Base-by-base conservation (phyloP, 805 yeast species). In the Saccharomycopsis oosterbeekiorum region DNA sequence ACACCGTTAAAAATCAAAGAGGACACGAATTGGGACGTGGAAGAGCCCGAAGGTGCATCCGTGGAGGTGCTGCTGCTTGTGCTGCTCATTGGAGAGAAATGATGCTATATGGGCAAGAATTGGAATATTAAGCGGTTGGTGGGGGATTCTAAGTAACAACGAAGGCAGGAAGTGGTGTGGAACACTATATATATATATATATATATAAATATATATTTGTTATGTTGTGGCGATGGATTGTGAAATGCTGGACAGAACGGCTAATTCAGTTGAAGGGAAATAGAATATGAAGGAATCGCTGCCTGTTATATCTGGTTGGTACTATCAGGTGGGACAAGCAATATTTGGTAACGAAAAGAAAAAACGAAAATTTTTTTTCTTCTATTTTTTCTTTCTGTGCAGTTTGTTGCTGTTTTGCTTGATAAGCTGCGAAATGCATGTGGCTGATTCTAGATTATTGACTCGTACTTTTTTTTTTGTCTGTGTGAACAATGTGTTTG, bases 21-120 rank as follows among this genome's bases (percentile, higher is more conserved):
- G 1, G 93, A 77, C 53, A 92, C 80, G 62, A 93, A 90, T 60
- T 93, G 85, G 61, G 86, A 83, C 1, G 93, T 85, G 3, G 96
- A 90, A 10, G 88, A 74, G n/a, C 61, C 61, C 34, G 2, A 4
- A 24, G 47, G n/a, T 3, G 53, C 26, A 21, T 15, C 26, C 14
- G 34, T 11, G 24, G 17, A 10, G 26, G 26, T 21, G 14, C 12
- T 43, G 51, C 34, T 21, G 34, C 34, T 47, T 2, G 34, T 47
- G 34, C 36, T 47, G n/a, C 53, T 47, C 53, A 47, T 47, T 10
- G n/a, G 6, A 14, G 53, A 24, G 14, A 17, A 11, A 6, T 42
- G 14, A 1, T 6, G 50, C 14, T 29, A 29, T 29, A 29, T 4
- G 50, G 10, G 24, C 24, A 2, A 17, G n/a, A 40, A 14, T 2